Evolutionary conservation across 148 eudicot genomes (phyloP), one percentile per base, ranked within the genome.

Genomic region (Nyssa sinensis): DNA sequence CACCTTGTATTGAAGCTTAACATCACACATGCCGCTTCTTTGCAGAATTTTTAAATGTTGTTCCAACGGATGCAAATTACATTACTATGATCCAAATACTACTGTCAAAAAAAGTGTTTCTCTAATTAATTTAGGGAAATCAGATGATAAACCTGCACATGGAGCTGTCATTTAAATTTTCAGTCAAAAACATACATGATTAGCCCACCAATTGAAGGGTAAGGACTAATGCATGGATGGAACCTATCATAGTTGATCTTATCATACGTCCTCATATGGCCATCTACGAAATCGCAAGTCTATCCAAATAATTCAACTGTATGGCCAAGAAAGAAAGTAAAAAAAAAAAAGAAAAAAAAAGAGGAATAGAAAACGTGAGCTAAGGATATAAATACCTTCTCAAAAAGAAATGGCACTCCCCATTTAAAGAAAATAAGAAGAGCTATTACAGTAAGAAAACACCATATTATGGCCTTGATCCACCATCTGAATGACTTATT

Each of bases 361-460:
- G n/a, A n/a, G n/a, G n/a, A n/a, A n/a, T n/a, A n/a, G n/a, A n/a
- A n/a, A n/a, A n/a, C n/a, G n/a, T 37, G 44, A 37, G 44, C 44
- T 4, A 37, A 37, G 9, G 57, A 5, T n/a, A n/a, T n/a, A 53
- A 63, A 14, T 88, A 93, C 98, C 97, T 93, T 89, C 80, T 93
- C 91, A 53, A 93, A 92, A 71, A 86, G 74, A 79, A 91, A 88
- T 58, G 98, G 98, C 41, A 88, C 84, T 78, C 98, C 98, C 94
- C 96, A 91, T 74, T 93, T 93, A 29, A 89, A 28, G 10, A 89
- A 79, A 71, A 87, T 9, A 32, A 91, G 79, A 27, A 82, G 49
- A 69, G 78, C 28, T 64, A 88, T 41, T 33, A 86, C 39, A 64
- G 79, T 53, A 68, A 83, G 25, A 57, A 75, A 37, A 88, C 84